Evolutionary conservation across 345 rosid genomes (phyloP).

Genomic region (Xanthoceras sorbifolium): DNA sequence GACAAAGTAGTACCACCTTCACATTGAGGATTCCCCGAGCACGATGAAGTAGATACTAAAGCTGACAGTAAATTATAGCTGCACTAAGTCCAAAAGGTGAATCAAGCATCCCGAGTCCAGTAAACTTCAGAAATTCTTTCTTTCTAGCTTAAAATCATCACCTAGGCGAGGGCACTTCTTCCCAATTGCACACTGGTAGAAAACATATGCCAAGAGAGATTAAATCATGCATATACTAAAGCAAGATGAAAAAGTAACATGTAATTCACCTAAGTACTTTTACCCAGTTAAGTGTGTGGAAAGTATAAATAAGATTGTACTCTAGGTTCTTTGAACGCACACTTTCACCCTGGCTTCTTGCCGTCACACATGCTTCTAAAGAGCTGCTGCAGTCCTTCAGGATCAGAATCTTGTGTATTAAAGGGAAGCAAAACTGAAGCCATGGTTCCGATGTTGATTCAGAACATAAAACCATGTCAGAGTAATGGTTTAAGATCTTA

Average conservation of each 20-base stretch:
- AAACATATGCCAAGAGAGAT: not conserved
- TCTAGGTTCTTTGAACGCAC: slow-evolving; percentile 27
- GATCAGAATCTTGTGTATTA: slow-evolving; percentile 27
- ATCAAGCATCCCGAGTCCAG: not conserved
- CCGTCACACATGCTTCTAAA: slow-evolving; percentile 23
- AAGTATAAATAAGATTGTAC: slow-evolving; percentile 19
- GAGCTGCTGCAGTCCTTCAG: slow-evolving; percentile 21
- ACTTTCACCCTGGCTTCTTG: slow-evolving; percentile 31
- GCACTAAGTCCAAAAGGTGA: slow-evolving; percentile 5
- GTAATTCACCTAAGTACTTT: slow-evolving; percentile 11
- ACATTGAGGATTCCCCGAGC: not conserved
- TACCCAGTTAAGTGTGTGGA: slow-evolving; percentile 27
- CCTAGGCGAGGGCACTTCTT: not conserved
- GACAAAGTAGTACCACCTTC: not conserved
- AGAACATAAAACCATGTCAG: slow-evolving; percentile 9
- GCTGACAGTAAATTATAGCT: slow-evolving; percentile 2
- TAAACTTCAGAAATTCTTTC: slow-evolving; percentile 20
- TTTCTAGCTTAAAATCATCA: slow-evolving; percentile 21
- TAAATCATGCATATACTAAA: not conserved
- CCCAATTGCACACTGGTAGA: slow-evolving; percentile 23
- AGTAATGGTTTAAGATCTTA: not conserved
- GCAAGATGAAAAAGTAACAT: not conserved
- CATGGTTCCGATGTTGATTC: slow-evolving; percentile 30
- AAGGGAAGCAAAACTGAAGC: slow-evolving; percentile 29
- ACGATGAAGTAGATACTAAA: not conserved